Evolutionary conservation across 2,329 filamentous ascomycete genomes (phyloP).

Genomic region (Eutypa lata): DNA sequence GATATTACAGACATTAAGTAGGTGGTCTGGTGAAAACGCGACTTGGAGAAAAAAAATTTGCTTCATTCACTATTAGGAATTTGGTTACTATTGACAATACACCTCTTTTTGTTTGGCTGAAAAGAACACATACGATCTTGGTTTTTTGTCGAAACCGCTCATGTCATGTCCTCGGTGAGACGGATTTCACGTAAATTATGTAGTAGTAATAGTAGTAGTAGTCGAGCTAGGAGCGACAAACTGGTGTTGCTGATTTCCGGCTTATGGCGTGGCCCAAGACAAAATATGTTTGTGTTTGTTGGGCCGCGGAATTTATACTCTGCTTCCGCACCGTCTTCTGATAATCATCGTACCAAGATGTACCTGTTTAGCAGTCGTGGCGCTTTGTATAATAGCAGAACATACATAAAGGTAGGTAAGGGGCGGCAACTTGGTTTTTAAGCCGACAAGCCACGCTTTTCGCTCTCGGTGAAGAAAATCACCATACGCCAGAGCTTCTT

Average conservation of each 20-base stretch:
- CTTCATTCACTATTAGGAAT: neutral
- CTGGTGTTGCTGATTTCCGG: neutral
- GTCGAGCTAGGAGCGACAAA: neutral
- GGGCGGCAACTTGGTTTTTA: slow-evolving; percentile 34
- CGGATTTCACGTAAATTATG: neutral
- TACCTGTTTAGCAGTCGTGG: too few relatives aligned
- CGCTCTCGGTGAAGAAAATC: slow-evolving; percentile 94
- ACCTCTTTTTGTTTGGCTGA: neutral
- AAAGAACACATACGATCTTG: neutral
- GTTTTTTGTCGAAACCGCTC: neutral
- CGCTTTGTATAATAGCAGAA: too few relatives aligned
- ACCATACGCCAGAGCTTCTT: slow-evolving; percentile 99
- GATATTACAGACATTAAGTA: too few relatives aligned
- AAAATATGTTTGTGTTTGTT: too few relatives aligned
- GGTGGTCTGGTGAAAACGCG: neutral
- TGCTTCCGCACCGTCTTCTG: too few relatives aligned
- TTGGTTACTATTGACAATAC: neutral
- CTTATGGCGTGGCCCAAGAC: neutral
- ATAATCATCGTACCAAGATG: too few relatives aligned
- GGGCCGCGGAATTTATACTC: too few relatives aligned
- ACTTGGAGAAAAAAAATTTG: neutral
- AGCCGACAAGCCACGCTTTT: slow-evolving; percentile 80
- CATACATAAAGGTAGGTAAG: too few relatives aligned
- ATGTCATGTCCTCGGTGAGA: neutral
- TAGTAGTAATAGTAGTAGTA: too few relatives aligned